Conservation (phyloP, 345 rosid species). For the Hypericum perforatum region DNA sequence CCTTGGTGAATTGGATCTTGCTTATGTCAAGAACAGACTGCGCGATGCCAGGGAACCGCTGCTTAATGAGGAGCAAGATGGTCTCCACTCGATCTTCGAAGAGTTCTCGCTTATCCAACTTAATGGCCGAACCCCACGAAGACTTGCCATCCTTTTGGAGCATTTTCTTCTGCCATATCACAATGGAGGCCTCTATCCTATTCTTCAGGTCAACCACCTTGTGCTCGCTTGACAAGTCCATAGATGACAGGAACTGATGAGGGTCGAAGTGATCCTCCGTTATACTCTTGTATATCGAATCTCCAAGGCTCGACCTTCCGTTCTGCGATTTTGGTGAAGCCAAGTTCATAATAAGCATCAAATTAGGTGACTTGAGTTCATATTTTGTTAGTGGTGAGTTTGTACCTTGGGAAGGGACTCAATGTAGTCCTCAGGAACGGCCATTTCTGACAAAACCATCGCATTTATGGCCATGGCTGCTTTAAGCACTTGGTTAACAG, state of each 20-base stretch:
- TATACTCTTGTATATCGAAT: slow-evolving; percentile 73
- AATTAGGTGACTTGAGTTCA: no score
- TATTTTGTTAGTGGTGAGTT: no score
- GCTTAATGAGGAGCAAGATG: slow-evolving; percentile 65
- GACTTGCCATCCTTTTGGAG: slow-evolving; percentile 66
- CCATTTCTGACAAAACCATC: slow-evolving; percentile 85
- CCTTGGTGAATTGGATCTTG: slow-evolving; percentile 82
- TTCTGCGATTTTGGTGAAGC: slow-evolving; percentile 28
- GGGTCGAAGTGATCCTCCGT: slow-evolving; percentile 83
- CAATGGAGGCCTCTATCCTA: slow-evolving; percentile 82
- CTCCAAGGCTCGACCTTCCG: slow-evolving; percentile 92
- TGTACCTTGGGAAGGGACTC: slow-evolving; percentile 89
- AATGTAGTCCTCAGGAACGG: slow-evolving; percentile 72
- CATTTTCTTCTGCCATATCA: slow-evolving; percentile 90
- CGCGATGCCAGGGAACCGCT: slow-evolving; percentile 72
- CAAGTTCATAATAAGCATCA: no score
- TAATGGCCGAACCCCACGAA: slow-evolving; percentile 77
- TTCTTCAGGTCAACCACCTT: slow-evolving; percentile 78
- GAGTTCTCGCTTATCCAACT: slow-evolving; percentile 88
- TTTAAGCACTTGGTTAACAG: slow-evolving; percentile 92
- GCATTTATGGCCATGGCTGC: slow-evolving; percentile 98
- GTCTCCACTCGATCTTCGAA: slow-evolving; percentile 94
- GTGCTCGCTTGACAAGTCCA: slow-evolving; percentile 81
- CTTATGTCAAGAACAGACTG: slow-evolving; percentile 86
- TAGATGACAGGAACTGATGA: slow-evolving; percentile 50